Evolutionary conservation across 2,329 filamentous ascomycete species (phyloP).

Genomic region (Aspergillus amoenus): DNA sequence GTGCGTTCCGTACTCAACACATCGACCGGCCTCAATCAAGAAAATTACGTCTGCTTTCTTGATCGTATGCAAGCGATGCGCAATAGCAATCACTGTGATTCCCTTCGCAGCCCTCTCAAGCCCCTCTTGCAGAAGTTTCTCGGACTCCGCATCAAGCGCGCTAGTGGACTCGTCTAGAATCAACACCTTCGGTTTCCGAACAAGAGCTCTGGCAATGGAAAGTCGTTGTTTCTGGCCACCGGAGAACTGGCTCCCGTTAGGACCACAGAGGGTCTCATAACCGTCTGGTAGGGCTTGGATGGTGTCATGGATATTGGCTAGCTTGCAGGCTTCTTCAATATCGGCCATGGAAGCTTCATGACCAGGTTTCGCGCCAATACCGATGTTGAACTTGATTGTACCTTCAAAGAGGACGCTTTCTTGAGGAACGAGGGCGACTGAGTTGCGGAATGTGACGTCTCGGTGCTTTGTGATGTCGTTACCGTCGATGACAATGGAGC

Average conservation of each 20-base stretch:
- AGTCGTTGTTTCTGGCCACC: conserved; percentile 61
- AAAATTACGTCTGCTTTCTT: conserved; percentile 78
- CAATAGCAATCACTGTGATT: conserved; percentile 45
- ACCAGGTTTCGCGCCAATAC: conserved; percentile 50
- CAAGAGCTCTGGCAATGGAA: conserved; percentile 58
- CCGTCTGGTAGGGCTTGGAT: conserved; percentile 63
- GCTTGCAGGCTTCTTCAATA: conserved; percentile 64
- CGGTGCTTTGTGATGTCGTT: conserved; percentile 44
- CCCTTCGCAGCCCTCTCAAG: conserved; percentile 34
- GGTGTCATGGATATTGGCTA: conserved; percentile 70
- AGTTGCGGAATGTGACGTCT: conserved; percentile 42
- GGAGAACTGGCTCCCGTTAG: conserved; percentile 55
- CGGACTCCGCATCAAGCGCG: conserved; percentile 56
- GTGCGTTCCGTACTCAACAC: conserved; percentile 64
- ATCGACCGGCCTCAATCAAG: conserved; percentile 67
- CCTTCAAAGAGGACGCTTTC: conserved; percentile 51
- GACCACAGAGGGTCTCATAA: conserved; percentile 62
- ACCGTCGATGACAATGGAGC: conserved; percentile 54
- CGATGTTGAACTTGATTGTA: conserved; percentile 48
- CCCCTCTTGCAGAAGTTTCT: conserved; percentile 48
- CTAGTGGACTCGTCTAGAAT: conserved; percentile 64
- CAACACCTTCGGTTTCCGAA: conserved; percentile 55
- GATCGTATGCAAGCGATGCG: conserved; percentile 44
- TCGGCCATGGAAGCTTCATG: conserved; percentile 58
- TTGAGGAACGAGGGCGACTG: conserved; percentile 49